These are phyloP conservation scores for Ogataea populi-albae DNA, from an alignment of 805 yeast genomes.

Conservation along the genomic window DNA sequence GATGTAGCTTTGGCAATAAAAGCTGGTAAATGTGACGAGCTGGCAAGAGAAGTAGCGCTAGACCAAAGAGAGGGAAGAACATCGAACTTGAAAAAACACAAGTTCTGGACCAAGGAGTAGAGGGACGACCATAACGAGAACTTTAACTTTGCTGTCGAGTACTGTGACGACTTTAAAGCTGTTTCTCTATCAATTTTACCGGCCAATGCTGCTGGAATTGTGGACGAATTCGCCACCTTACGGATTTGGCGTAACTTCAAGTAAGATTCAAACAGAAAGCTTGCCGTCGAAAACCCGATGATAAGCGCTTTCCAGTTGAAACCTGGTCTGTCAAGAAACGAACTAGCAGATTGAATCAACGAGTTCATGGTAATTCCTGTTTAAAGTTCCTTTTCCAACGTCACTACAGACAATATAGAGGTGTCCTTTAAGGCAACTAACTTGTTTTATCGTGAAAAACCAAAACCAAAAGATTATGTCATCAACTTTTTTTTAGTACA, in stretches of 20 bases:
- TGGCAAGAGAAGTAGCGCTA: slow-evolving; percentile 38
- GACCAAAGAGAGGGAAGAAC: slow-evolving; percentile 64
- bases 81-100: slow-evolving; percentile 57
- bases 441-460: neutral
- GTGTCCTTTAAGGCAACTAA: neutral
- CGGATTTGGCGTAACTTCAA: slow-evolving; percentile 75
- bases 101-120: slow-evolving; percentile 52
- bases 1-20: slow-evolving; percentile 49
- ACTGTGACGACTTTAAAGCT: slow-evolving; percentile 71
- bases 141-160: slow-evolving; percentile 73
- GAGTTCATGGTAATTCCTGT: slow-evolving; percentile 17
- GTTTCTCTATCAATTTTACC: slow-evolving; percentile 70
- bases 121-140: slow-evolving; percentile 59
- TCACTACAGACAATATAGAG: too few relatives aligned
- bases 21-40: slow-evolving; percentile 25
- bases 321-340: slow-evolving; percentile 59
- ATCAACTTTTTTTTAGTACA: too few relatives aligned
- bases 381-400: neutral
- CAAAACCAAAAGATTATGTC: neutral
- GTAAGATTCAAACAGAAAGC: slow-evolving; percentile 71
- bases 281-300: slow-evolving; percentile 69
- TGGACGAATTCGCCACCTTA: slow-evolving; percentile 47
- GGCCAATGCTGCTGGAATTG: slow-evolving; percentile 67
- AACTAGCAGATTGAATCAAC: slow-evolving; percentile 39
- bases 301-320: slow-evolving; percentile 81